Evolutionary conservation across 192 early-diverging fungal species (phyloP), one percentile per base, ranked within the genome.

Genomic region (Phycomyces nitens): DNA sequence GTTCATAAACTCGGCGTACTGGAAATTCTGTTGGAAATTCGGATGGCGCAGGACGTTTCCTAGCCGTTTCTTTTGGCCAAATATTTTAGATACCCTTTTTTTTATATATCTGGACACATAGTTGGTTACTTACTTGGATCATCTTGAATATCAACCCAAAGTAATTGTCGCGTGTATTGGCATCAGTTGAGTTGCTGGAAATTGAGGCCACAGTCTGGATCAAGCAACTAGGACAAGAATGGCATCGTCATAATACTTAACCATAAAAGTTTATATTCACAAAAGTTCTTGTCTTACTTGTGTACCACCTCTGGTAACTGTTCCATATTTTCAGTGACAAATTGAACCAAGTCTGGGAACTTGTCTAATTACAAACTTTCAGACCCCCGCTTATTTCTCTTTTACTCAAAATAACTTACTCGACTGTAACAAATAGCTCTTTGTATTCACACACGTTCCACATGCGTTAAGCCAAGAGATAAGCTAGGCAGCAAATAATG

Each of bases 161-260:
- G 62, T 90, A 90, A n/a, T 75, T 76, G 9, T 76, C 62, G 18
- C 77, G 75, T 23, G 86, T 39, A 16, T 74, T 73, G 8, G 68
- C 60, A 27, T 82, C 76, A 0, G 76, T 63, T 1, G 81, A 74
- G 44, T 82, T 80, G 23, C 85, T 84, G 0, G 83, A 76, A 47
- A 89, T 83, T 21, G 71, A 78, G 12, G 84, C 80, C 47, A 88
- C 77, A 23, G 83, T 83, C 58, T 87, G 79, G 18, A 92, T 84
- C 39, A 92, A 68, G 0, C 77, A 80, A 62, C 85, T 86, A 65
- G 22, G 5, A 29, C 53, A 44, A 66, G 23, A 47, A 47, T 38
- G 22, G 4, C 3, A 21, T 18, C 7, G n/a, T 26, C 15, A 56
- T 34, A 34, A 7, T 34, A 34, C 7, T 34, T 34, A 34, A 34